These are phyloP conservation scores for Eimeria sp. DNA, from an alignment of 169 alveolate genomes.

Conservation along the genomic window DNA sequence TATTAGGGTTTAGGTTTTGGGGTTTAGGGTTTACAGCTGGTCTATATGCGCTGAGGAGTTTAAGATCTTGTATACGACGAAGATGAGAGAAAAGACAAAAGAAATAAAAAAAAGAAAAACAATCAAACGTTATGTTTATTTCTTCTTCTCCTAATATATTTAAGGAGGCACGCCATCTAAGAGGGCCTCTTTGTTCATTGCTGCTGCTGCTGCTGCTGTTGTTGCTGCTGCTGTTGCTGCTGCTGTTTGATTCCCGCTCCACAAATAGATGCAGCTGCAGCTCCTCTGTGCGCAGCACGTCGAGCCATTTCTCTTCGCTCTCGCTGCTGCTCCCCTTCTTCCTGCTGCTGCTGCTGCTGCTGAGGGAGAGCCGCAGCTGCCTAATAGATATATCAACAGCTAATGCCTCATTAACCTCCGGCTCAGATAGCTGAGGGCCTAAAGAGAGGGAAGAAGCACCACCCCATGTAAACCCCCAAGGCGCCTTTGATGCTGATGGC, in stretches of 20 bases:
- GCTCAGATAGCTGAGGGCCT: constrained; percentile 36
- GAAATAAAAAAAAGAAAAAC: background rate
- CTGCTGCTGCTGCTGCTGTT: constrained; percentile 57
- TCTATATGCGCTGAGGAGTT: constrained; percentile 51
- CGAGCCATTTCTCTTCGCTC: constrained; percentile 22
- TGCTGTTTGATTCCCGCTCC: constrained; percentile 21
- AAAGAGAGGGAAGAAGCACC: background rate
- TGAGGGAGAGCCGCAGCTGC: constrained; percentile 45
- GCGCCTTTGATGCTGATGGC: constrained; percentile 54
- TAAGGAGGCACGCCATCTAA: constrained; percentile 36
- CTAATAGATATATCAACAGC: constrained; percentile 41
- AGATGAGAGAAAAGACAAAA: background rate
- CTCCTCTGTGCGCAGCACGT: constrained; percentile 33
- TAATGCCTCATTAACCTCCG: constrained; percentile 10
- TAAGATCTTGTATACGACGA: background rate
- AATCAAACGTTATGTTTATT: background rate
- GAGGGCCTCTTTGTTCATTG: constrained; percentile 44
- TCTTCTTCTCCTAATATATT: constrained; percentile 6
- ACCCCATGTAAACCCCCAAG: constrained; percentile 40
- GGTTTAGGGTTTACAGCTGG: constrained; percentile 62
- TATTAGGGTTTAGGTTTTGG: constrained; percentile 12
- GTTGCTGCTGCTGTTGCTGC: constrained; percentile 35
- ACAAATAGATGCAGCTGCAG: constrained; percentile 50
- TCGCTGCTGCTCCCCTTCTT: background rate
- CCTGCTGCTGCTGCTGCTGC: constrained; percentile 66